A percentile compares a stretch with the other conserved stretches of the same genome.
phyloP scores from a whole-genome alignment of 345 rosid genomes.

The Brassica rapa region DNA sequence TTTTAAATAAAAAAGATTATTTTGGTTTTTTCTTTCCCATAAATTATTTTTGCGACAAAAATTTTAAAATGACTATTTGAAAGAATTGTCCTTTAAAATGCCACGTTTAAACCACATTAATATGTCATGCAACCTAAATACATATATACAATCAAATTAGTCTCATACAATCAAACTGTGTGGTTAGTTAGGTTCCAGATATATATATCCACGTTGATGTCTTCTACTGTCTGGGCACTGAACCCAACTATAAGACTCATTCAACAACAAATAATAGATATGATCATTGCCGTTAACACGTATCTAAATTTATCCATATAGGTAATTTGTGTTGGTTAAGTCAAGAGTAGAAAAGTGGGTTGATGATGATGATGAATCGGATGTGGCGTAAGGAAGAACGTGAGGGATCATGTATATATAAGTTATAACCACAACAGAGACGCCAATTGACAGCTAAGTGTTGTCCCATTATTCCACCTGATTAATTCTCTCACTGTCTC shows the following conservation, averaged over 20 bases:
- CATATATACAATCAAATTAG: neutral
- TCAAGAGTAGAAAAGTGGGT: neutral
- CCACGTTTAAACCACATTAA: neutral
- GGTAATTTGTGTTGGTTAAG: neutral
- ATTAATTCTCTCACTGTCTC: conserved; percentile 30
- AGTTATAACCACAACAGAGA: conserved; percentile 33
- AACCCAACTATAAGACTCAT: neutral
- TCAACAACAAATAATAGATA: neutral
- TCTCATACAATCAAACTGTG: neutral
- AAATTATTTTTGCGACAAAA: no score
- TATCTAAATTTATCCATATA: neutral
- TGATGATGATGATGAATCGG: conserved; percentile 4
- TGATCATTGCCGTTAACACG: neutral
- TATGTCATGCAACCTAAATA: neutral
- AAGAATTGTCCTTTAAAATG: neutral
- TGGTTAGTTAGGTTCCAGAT: neutral
- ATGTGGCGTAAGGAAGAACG: conserved; percentile 23
- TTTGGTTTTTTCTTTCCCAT: no score
- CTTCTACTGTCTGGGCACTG: neutral
- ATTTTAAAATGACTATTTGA: no score
- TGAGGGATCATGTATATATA: conserved; percentile 35
- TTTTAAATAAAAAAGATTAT: no score
- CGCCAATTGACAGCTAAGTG: conserved; percentile 39
- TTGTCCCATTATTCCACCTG: conserved; percentile 26
- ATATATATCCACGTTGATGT: neutral